These are phyloP conservation scores for Fusarium sp. DNA, from an alignment of 2,329 filamentous ascomycete species.

Conservation along the genomic window DNA sequence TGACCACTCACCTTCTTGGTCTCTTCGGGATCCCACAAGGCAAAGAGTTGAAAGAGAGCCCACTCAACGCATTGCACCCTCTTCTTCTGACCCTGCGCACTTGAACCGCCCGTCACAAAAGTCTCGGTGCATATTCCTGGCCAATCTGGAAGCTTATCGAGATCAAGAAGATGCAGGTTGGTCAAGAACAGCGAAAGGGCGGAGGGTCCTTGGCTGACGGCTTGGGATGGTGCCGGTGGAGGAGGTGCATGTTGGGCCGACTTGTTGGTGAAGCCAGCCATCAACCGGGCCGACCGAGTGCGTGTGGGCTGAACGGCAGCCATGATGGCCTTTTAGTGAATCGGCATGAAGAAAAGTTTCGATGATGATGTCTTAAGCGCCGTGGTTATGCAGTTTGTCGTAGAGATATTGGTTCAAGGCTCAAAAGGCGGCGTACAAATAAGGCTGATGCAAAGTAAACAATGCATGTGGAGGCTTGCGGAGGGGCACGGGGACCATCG, in stretches of 20 bases:
- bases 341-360: not conserved
- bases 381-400: constrained; percentile 25
- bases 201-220: constrained; percentile 39
- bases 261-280: constrained; percentile 43
- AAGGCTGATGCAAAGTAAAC: constrained; percentile 39
- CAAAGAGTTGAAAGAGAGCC: constrained; percentile 89
- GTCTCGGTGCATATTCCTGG: constrained; percentile 78
- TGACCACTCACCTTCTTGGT: constrained; percentile 72
- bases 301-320: constrained; percentile 43
- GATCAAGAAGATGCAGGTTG: constrained; percentile 84
- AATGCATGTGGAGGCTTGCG: constrained; percentile 25
- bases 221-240: constrained; percentile 4
- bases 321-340: constrained; percentile 26
- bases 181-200: constrained; percentile 72
- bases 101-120: constrained; percentile 73
- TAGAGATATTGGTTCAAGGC: constrained; percentile 19
- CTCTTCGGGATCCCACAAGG: constrained; percentile 83
- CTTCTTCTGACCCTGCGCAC: constrained; percentile 81
- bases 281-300: constrained; percentile 44
- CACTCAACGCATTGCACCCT: constrained; percentile 88
- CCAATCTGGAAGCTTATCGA: constrained; percentile 84
- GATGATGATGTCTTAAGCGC: not conserved
- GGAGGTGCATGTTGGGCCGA: constrained; percentile 23
- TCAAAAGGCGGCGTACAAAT: constrained; percentile 40
- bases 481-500: constrained; percentile 15